Conservation (phyloP, 2,329 filamentous ascomycete species). For the Clarireedia hainanense region DNA sequence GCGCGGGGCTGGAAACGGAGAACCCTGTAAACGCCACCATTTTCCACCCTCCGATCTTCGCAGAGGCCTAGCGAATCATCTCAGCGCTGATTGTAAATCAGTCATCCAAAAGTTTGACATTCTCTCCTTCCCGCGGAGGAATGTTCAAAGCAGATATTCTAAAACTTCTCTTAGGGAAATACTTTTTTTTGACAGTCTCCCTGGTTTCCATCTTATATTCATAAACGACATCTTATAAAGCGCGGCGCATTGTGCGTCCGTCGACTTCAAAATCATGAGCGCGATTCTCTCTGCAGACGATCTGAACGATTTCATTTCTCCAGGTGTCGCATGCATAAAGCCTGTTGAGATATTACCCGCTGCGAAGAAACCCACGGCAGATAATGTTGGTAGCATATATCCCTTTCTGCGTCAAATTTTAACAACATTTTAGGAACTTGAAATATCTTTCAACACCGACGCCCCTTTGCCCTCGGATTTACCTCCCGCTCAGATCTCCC, state of each 20-base stretch:
- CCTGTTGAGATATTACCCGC: slow-evolving; percentile 85
- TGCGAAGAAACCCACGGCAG: slow-evolving; percentile 39
- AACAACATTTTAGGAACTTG: slow-evolving; percentile 40
- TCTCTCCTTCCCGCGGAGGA: neutral
- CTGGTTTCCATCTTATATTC: neutral
- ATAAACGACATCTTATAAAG: neutral
- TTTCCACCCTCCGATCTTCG: slow-evolving; percentile 6
- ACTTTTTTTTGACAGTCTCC: neutral
- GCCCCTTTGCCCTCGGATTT: slow-evolving; percentile 45
- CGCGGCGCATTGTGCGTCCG: slow-evolving; percentile 17
- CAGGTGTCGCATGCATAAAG: slow-evolving; percentile 96
- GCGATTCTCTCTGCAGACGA: slow-evolving; percentile 96
- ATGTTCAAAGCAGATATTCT: too few species aligned
- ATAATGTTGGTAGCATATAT: slow-evolving; percentile 31
- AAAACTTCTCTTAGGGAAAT: neutral
- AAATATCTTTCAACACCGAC: slow-evolving; percentile 91
- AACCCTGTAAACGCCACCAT: neutral
- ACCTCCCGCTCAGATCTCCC: slow-evolving; percentile 80
- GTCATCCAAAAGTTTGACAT: neutral
- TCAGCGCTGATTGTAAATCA: slow-evolving; percentile 7
- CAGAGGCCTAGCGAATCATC: slow-evolving; percentile 6
- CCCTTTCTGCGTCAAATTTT: neutral
- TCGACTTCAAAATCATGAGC: slow-evolving; percentile 58
- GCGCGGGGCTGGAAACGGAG: neutral
- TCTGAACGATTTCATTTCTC: slow-evolving; percentile 97